Evolutionary conservation across 495 filamentous ascomycete species (phyloP).

Genomic region (Choiromyces venosus): DNA sequence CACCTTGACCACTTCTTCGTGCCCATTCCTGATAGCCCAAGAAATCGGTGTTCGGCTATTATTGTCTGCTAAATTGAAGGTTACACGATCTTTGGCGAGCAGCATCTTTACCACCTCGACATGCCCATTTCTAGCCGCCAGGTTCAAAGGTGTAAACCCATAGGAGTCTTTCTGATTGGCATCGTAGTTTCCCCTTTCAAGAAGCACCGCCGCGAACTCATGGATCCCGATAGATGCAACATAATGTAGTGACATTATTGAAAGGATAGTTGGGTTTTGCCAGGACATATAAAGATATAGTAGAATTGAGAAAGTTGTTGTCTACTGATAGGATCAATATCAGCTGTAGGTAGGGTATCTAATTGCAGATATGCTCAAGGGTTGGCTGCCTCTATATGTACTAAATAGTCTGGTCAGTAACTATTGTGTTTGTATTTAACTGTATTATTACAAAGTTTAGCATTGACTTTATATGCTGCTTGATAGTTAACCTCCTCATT

Average conservation of each 20-base stretch:
- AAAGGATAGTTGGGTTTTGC: background rate
- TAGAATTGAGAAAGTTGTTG: constrained; percentile 12
- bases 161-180: constrained; percentile 25
- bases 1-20: constrained; percentile 18
- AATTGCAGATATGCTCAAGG: constrained; percentile 9
- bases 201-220: no score
- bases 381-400: background rate
- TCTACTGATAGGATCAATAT: background rate
- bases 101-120: constrained; percentile 32
- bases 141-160: constrained; percentile 37
- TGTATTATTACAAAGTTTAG: constrained; percentile 1
- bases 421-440: background rate
- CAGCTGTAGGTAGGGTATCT: background rate
- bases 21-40: constrained; percentile 21
- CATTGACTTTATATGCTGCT: background rate
- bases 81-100: constrained; percentile 20
- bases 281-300: constrained; percentile 14
- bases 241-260: constrained; percentile 7
- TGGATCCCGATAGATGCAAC: no score
- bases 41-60: constrained; percentile 11
- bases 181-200: constrained; percentile 21
- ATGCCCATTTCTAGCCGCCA: constrained; percentile 26
- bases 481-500: background rate
- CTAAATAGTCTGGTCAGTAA: constrained; percentile 7
- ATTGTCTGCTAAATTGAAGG: constrained; percentile 10